Evolutionary conservation across 2,329 filamentous ascomycete species (phyloP).

Genomic region (Paecilomyces dactylethromorphus): DNA sequence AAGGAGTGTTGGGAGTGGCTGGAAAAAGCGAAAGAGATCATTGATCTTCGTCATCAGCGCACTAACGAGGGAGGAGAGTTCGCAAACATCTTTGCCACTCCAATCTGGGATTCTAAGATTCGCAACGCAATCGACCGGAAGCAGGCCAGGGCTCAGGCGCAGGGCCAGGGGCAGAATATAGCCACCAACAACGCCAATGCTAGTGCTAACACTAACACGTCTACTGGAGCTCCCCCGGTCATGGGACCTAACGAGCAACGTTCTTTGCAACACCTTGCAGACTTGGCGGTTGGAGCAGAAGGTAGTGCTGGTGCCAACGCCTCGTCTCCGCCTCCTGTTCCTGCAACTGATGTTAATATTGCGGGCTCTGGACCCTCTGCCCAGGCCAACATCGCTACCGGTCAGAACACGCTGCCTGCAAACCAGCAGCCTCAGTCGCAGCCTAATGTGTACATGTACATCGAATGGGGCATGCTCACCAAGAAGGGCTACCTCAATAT

Average conservation of each 20-base stretch:
- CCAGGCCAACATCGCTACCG: conserved; percentile 3
- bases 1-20: conserved; percentile 37
- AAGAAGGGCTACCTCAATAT: conserved; percentile 38
- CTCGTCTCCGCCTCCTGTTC: conserved; percentile 18
- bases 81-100: conserved; percentile 31
- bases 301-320: conserved; percentile 24
- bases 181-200: background rate
- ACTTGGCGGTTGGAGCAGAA: conserved; percentile 38
- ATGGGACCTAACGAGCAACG: conserved; percentile 38
- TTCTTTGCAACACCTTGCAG: conserved; percentile 38
- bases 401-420: conserved; percentile 6
- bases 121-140: conserved; percentile 34
- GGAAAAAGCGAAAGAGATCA: conserved; percentile 45
- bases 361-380: conserved; percentile 19
- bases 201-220: conserved; percentile 1
- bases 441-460: conserved; percentile 13
- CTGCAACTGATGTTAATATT: conserved; percentile 17
- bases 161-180: conserved; percentile 10
- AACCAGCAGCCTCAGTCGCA: conserved; percentile 16
- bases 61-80: conserved; percentile 25
- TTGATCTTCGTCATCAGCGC: conserved; percentile 38
- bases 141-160: conserved; percentile 25
- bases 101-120: conserved; percentile 35
- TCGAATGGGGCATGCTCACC: conserved; percentile 35
- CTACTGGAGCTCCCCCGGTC: conserved; percentile 21